Percentiles rank a stretch among this genome's conserved stretches.
phyloP scores from a whole-genome alignment of 2,329 filamentous ascomycete genomes.

The Coniochaeta sp. region DNA sequence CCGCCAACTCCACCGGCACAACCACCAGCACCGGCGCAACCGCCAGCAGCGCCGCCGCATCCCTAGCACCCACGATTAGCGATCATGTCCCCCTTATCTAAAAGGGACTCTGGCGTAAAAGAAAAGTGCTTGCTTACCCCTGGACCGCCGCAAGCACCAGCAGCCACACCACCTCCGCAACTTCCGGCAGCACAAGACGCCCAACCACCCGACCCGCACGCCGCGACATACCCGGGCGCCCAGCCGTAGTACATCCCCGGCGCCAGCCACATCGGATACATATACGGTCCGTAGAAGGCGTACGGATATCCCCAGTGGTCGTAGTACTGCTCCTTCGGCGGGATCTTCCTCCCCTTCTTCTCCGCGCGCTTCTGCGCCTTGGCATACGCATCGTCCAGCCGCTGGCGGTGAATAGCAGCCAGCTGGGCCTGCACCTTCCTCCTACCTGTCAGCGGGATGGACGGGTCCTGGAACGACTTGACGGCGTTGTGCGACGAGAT shows the following conservation, averaged over 20 bases:
- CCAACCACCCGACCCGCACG: conserved; percentile 26
- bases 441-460: conserved; percentile 7
- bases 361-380: conserved; percentile 43
- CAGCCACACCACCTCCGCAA: conserved; percentile 37
- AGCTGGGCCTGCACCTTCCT: conserved; percentile 29
- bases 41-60: conserved; percentile 1
- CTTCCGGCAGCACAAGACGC: conserved; percentile 40
- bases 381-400: conserved; percentile 48
- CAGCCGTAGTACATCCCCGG: conserved; percentile 39
- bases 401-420: conserved; percentile 20
- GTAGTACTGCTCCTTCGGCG: conserved; percentile 41
- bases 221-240: conserved; percentile 26
- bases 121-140: conserved; percentile 11
- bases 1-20: conserved; percentile 9
- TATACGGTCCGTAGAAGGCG: conserved; percentile 39
- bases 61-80: conserved; percentile 4
- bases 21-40: background rate
- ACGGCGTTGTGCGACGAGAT: conserved; percentile 70
- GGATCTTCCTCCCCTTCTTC: conserved; percentile 40
- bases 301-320: conserved; percentile 48
- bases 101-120: no score
- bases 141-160: conserved; percentile 36
- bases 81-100: background rate
- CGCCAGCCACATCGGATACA: conserved; percentile 34
- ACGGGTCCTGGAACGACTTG: conserved; percentile 14